A percentile compares a stretch with the other conserved stretches of the same genome.
Evolutionary conservation across 768 basidiomycete species (phyloP).

Genomic region (Favolaschia claudopus): DNA sequence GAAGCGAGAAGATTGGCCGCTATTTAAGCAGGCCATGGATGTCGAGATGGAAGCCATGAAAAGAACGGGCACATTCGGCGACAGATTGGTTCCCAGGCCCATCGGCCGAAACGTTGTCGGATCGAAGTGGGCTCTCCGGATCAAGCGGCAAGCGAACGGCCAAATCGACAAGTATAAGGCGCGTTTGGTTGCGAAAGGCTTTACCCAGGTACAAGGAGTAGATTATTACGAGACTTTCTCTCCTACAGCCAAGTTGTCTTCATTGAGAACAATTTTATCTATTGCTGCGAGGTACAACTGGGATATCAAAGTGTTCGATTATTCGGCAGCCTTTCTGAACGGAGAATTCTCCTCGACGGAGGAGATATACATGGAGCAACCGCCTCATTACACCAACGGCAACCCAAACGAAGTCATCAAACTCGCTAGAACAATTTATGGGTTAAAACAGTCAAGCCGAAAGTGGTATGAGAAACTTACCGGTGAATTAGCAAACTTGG

Average conservation of each 20-base stretch:
- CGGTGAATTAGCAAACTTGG: constrained; percentile 18
- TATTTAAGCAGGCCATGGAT: constrained; percentile 1
- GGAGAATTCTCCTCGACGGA: constrained; percentile 19
- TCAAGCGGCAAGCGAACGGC: constrained; percentile 45
- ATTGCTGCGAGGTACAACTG: constrained; percentile 14
- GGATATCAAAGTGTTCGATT: constrained; percentile 28
- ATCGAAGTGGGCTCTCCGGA: constrained; percentile 34
- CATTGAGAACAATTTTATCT: constrained; percentile 11
- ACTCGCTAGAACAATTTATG: constrained; percentile 38
- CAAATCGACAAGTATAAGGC: constrained; percentile 40
- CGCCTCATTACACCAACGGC: constrained; percentile 23
- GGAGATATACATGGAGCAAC: constrained; percentile 34
- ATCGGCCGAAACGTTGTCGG: constrained; percentile 29
- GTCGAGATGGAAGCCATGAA: constrained; percentile 5
- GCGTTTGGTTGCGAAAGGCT: neutral
- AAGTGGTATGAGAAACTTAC: constrained; percentile 38
- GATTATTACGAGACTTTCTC: constrained; percentile 35
- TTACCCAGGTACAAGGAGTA: constrained; percentile 27
- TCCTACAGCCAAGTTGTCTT: constrained; percentile 11
- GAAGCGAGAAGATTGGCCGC: constrained; percentile 5
- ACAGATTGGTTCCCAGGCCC: constrained; percentile 30
- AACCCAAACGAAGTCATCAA: constrained; percentile 4
- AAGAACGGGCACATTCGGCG: neutral
- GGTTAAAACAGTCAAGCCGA: constrained; percentile 43
- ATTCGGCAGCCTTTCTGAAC: constrained; percentile 25